Evolutionary conservation across 306 rosid genomes (phyloP), one percentile per base, ranked within the genome.

Genomic region (Rosa lucieae): DNA sequence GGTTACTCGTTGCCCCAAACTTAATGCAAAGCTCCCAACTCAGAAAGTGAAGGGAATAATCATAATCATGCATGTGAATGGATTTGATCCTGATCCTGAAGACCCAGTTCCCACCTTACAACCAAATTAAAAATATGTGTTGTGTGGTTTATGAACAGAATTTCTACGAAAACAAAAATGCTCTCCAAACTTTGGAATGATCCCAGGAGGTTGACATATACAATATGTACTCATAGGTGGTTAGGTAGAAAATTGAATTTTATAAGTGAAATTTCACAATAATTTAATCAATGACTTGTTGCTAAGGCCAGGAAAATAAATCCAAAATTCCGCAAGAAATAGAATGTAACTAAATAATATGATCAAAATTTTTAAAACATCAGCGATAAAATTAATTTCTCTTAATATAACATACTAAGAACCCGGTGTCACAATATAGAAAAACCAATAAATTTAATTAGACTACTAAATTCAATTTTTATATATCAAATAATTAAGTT

Each of bases 41-140:
- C 13, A 23, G 42, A 46, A 71, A 47, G 43, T 8, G 32, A 15
- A 23, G 21, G n/a, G 59, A 71, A 43, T 44, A 10, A 42, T 39
- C 62, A n/a, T 55, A 2, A 55, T 67, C 18, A n/a, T 39, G 39
- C 70, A 59, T 15, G 42, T 75, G 78, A 75, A 75, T 59, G 12
- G 70, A 75, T 59, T 29, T 46, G 78, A 61, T 61, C 3, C 78
- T 13, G 13, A 14, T 56, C 49, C 7, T 11, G 48, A 11, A 4
- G n/a, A 55, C 10, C 35, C 77, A 4, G 10, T 73, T 73, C 66
- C 14, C 77, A 40, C 52, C 21, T 12, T 39, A 21, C 23, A 39
- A 40, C 46, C 21, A 56, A 40, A 8, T 0, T 52, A 51, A 13
- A 48, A 52, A 17, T 9, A 52, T 52, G n/a, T 52, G 20, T 59